Percentiles rank a stretch among this genome's conserved stretches.
These are phyloP conservation scores for Alternaria brassicae DNA, from an alignment of 2,329 filamentous ascomycete genomes.

Conservation along the genomic window DNA sequence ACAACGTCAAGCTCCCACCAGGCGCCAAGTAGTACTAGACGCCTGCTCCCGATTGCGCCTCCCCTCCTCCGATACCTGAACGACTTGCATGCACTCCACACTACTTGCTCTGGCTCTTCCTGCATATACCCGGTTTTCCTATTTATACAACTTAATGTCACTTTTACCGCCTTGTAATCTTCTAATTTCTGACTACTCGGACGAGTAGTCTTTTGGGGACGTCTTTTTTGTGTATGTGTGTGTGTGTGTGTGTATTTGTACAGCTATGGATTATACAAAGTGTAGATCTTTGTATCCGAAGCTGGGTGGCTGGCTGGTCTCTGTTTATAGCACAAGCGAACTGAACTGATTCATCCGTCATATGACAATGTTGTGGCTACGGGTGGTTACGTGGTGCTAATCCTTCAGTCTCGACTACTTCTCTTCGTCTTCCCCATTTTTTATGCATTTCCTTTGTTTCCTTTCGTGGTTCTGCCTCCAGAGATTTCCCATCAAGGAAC, in stretches of 20 bases:
- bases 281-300: not conserved
- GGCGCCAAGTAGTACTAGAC: conserved; percentile 41
- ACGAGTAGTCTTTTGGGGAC: not conserved
- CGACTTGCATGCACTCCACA: conserved; percentile 42
- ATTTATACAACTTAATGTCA: conserved; percentile 5
- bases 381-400: not conserved
- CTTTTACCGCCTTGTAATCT: conserved; percentile 13
- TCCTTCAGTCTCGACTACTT: not conserved
- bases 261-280: not conserved
- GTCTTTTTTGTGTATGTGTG: not conserved
- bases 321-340: not conserved
- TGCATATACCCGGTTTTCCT: conserved; percentile 50
- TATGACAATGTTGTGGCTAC: not conserved
- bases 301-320: not conserved
- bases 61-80: conserved; percentile 34
- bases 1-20: conserved; percentile 57
- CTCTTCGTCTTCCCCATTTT: not conserved
- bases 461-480: too few relatives aligned
- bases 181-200: conserved; percentile 1
- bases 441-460: too few relatives aligned
- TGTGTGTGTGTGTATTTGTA: not conserved
- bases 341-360: not conserved
- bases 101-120: conserved; percentile 31
- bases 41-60: not conserved
- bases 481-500: not conserved